A percentile compares a stretch with the other conserved stretches of the same genome.
phyloP scores from a whole-genome alignment of 2,329 filamentous ascomycete species.

The Diaporthe citri region DNA sequence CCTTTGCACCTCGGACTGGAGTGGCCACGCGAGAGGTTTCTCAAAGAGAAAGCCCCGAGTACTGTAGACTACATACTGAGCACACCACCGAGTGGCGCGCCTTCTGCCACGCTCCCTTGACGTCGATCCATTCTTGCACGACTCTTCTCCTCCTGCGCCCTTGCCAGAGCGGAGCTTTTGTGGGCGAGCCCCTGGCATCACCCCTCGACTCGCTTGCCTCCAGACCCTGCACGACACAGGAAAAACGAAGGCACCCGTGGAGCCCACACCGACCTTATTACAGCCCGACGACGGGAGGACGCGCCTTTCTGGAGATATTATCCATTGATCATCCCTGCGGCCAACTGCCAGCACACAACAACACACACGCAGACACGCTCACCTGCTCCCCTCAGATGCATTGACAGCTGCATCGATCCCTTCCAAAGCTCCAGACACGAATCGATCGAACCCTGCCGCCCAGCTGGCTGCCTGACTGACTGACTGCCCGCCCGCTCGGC shows the following conservation, averaged over 20 bases:
- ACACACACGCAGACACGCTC: constrained; percentile 14
- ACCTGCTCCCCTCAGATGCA: constrained; percentile 17
- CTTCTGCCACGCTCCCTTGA: constrained; percentile 21
- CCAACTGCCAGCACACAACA: constrained; percentile 33
- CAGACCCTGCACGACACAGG: constrained; percentile 34
- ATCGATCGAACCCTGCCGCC: constrained; percentile 11
- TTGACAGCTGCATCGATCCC: constrained; percentile 29
- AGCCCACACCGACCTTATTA: constrained; percentile 39
- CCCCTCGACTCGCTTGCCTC: constrained; percentile 36
- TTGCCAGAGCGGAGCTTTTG: constrained; percentile 32
- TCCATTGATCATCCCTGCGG: constrained; percentile 35
- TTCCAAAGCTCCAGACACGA: constrained; percentile 10
- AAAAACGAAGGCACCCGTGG: constrained; percentile 24
- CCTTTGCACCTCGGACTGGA: constrained; percentile 20
- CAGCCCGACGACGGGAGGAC: constrained; percentile 36
- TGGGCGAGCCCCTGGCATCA: constrained; percentile 32
- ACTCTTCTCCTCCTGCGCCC: constrained; percentile 26
- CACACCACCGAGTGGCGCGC: constrained; percentile 26
- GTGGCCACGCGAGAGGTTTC: constrained; percentile 7
- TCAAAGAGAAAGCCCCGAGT: background rate
- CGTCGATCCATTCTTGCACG: constrained; percentile 32
- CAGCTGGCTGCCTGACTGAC: constrained; percentile 1
- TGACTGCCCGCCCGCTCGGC: background rate
- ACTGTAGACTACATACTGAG: constrained; percentile 14
- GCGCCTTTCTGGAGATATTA: constrained; percentile 39